These are phyloP conservation scores for Pilatotrama ljubarskyi DNA, from an alignment of 768 basidiomycete species.

Conservation along the genomic window DNA sequence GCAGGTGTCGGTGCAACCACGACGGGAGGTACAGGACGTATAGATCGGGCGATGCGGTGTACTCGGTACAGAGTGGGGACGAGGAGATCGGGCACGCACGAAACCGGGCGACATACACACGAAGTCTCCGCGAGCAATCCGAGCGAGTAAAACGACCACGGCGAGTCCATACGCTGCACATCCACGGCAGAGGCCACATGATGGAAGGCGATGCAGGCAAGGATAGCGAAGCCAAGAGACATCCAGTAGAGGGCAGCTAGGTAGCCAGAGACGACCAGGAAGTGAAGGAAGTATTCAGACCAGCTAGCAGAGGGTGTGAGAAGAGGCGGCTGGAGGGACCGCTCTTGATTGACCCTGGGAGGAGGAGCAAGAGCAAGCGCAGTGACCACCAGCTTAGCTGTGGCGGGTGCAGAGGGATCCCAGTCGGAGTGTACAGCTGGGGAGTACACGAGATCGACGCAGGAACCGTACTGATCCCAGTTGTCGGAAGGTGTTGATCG, in stretches of 20 bases:
- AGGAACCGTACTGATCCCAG: neutral
- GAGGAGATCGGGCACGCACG: neutral
- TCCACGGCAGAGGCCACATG: neutral
- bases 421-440: neutral
- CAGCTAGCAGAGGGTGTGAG: neutral
- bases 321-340: neutral
- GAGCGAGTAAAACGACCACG: slow-evolving; percentile 1
- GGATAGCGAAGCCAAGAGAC: neutral
- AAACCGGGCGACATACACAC: neutral
- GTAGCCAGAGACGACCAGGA: neutral
- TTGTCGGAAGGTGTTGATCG: neutral
- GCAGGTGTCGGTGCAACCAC: neutral
- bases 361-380: too few species aligned
- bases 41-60: neutral
- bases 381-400: neutral
- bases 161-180: slow-evolving; percentile 3
- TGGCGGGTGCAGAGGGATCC: neutral
- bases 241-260: neutral
- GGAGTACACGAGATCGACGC: neutral
- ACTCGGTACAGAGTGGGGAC: neutral
- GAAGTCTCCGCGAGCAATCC: slow-evolving; percentile 1
- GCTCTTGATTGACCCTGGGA: too few species aligned
- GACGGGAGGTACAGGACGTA: neutral
- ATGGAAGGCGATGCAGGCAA: neutral
- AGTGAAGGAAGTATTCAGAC: neutral